A percentile compares a stretch with the other conserved stretches of the same genome.
These are phyloP conservation scores for Populus hybrid DNA, from an alignment of 441 rosid species.

Conservation along the genomic window DNA sequence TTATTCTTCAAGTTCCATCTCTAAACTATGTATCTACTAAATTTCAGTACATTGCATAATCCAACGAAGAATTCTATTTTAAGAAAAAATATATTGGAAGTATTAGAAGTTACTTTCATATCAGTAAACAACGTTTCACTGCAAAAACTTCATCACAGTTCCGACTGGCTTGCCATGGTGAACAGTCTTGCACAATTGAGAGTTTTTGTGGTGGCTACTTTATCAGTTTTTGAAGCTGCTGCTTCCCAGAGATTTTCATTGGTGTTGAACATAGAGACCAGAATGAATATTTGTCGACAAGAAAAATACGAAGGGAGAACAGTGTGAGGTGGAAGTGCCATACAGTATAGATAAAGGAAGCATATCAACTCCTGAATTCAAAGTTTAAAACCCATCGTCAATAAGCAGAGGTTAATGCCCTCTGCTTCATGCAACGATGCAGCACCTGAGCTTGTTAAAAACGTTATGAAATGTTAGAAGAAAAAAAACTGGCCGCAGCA, in stretches of 20 bases:
- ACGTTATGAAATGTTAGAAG: neutral
- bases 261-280: no score
- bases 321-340: no score
- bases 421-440: neutral
- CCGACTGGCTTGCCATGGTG: neutral
- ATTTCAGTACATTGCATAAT: no score
- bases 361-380: no score
- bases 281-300: neutral
- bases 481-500: neutral
- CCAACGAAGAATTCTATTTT: no score
- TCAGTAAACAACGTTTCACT: neutral
- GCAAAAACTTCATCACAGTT: neutral
- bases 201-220: no score
- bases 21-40: no score
- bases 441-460: neutral
- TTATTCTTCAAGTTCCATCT: neutral
- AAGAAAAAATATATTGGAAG: neutral
- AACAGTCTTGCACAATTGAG: no score
- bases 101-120: neutral
- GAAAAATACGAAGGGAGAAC: neutral
- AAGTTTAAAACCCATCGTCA: no score
- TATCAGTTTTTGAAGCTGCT: no score
- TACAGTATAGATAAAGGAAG: no score
- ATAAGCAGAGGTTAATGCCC: no score
- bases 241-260: neutral